A percentile compares a stretch with the other conserved stretches of the same genome.
phyloP scores from a whole-genome alignment of 1,284 basidiomycete genomes.

The Puccinia sorghi region DNA sequence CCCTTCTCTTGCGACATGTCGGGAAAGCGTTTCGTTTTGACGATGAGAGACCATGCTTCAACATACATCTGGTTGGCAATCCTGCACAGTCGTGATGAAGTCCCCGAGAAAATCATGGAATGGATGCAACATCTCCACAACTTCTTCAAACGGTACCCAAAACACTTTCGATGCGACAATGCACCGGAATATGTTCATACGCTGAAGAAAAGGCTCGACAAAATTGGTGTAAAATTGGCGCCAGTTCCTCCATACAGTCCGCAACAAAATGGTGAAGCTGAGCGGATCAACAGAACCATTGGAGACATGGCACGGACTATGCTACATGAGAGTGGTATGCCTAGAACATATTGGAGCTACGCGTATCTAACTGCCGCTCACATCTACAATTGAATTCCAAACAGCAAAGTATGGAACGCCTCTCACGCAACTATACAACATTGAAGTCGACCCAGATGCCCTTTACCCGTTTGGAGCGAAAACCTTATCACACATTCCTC shows the following conservation, averaged over 20 bases:
- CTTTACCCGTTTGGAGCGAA: not conserved
- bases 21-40: not conserved
- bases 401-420: not conserved
- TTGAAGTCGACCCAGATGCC: not conserved
- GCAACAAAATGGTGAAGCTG: conserved; percentile 22
- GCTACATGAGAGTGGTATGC: not conserved
- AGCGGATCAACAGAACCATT: conserved; percentile 9
- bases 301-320: conserved; percentile 22
- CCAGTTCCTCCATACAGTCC: not conserved
- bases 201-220: not conserved
- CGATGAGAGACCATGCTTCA: not conserved
- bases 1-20: not conserved
- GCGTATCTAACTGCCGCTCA: not conserved
- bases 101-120: not conserved
- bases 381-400: conserved; percentile 6
- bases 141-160: not conserved
- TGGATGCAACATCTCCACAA: not conserved
- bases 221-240: not conserved
- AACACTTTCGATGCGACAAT: not conserved
- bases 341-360: not conserved
- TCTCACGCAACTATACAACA: not conserved
- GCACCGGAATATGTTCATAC: not conserved
- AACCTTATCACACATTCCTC: not conserved
- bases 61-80: not conserved
- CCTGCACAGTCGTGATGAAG: not conserved